Percentiles rank a stretch among this genome's conserved stretches.
Conservation (phyloP, 495 filamentous ascomycete genomes). For the Haplographium delicatum region DNA sequence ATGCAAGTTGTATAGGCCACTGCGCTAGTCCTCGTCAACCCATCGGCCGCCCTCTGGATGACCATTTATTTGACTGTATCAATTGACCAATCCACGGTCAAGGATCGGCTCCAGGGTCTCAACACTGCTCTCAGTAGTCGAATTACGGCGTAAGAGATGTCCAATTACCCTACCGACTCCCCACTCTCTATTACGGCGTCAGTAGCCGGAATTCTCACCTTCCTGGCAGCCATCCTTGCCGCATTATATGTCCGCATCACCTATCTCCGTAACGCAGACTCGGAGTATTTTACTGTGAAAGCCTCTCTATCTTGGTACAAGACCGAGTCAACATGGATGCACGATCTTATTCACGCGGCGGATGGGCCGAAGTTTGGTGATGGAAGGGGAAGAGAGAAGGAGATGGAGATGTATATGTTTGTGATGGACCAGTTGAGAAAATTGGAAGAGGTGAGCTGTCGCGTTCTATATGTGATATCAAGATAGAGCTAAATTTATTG, state of each 20-base stretch:
- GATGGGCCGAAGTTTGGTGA: constrained; percentile 1
- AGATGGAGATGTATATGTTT: constrained; percentile 33
- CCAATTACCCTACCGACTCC: constrained; percentile 6
- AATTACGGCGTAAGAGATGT: too few relatives aligned
- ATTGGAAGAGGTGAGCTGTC: too few relatives aligned
- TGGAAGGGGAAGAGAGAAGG: constrained; percentile 25
- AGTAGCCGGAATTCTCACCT: constrained; percentile 36
- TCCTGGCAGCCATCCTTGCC: constrained; percentile 31
- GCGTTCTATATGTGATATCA: too few relatives aligned
- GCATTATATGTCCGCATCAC: constrained; percentile 29
- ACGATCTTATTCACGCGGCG: constrained; percentile 21
- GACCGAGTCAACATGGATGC: constrained; percentile 32
- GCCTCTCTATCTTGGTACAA: constrained; percentile 34
- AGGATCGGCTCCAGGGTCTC: too few relatives aligned
- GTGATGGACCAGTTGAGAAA: constrained; percentile 31
- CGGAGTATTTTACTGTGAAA: constrained; percentile 34
- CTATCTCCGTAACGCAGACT: constrained; percentile 31
- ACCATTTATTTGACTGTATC: too few relatives aligned
- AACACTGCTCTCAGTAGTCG: too few relatives aligned
- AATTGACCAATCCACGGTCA: too few relatives aligned
- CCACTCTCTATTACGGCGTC: constrained; percentile 30
- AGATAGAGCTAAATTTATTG: too few relatives aligned
- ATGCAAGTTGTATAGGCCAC: too few relatives aligned
- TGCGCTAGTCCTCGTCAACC: too few relatives aligned
- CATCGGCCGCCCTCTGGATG: too few relatives aligned